Evolutionary conservation across 2,329 filamentous ascomycete species (phyloP), one percentile per base, ranked within the genome.

Genomic region (Trichothecium sympodiale): DNA sequence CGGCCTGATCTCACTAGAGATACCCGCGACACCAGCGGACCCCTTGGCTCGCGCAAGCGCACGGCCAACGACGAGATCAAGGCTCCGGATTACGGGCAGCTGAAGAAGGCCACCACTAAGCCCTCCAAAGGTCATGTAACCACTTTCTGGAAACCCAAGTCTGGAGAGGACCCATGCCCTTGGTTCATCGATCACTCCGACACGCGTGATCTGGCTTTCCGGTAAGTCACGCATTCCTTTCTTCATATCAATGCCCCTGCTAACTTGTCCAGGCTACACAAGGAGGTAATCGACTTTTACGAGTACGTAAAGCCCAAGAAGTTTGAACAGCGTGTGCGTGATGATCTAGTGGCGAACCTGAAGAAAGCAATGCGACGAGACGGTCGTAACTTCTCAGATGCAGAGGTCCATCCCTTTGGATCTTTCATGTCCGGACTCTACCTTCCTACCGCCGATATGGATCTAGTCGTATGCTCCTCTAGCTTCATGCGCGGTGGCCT

Each of bases 281-380:
- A 87, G 50, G 91, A 98, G 57, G 79, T 96, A 30, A 63, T 83
- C 20, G 84, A 93, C 48, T 96, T 95, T 53, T 93, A 88, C 54
- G 68, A 88, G 26, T 93, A 80, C 54, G 81, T 94, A 23, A 77
- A 72, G 42, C 91, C 91, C 3, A 71, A 74, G 31, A 58, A 72
- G 3, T 91, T 83, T 47, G 91, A 98, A 57, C 70, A 87, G 41
- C 64, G 68, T 3, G 75, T 94, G 37, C 83, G 91, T 8, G 59
- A 69, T 15, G 72, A 83, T 32, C 62, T 98, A 12, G 69, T 96
- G 25, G 60, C 74, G 3, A 77, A 85, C 14, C 64, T 96, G 2
- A 67, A 76, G 34, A 51, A 54, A 14, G 67, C 69, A 3, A 68
- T 93, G 49, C 67, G 65, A 39, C 64, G 55, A 12, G 62, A 62